phyloP scores from a whole-genome alignment of 768 basidiomycete species.

The Rhodotorula kratochvilovae region DNA sequence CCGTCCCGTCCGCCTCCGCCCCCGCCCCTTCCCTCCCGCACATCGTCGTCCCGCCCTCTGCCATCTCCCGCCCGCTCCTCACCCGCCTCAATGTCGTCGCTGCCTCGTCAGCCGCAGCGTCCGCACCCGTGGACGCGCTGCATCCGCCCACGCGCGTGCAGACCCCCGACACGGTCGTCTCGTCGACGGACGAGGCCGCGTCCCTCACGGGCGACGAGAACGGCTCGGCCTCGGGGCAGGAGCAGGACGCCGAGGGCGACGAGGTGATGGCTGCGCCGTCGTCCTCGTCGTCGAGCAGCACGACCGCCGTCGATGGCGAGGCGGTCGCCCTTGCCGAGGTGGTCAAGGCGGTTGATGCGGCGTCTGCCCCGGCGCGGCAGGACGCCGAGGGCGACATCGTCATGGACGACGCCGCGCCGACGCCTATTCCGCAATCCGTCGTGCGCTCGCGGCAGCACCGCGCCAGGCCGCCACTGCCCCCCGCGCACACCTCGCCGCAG shows the following conservation, averaged over 20 bases:
- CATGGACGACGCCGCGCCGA: conserved; percentile 34
- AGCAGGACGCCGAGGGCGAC: conserved; percentile 45
- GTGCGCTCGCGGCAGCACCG: neutral
- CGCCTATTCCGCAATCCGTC: conserved; percentile 12
- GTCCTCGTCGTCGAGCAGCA: neutral
- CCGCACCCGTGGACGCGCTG: neutral
- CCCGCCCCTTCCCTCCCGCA: neutral
- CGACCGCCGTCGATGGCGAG: neutral
- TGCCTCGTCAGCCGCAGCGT: conserved; percentile 12
- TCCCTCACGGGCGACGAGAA: conserved; percentile 35
- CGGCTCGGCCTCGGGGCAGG: conserved; percentile 68
- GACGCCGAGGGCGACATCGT: conserved; percentile 46
- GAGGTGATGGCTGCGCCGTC: conserved; percentile 17
- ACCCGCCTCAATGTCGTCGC: conserved; percentile 30
- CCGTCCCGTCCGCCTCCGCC: conserved; percentile 2
- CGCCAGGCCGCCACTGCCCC: neutral
- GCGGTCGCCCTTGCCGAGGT: conserved; percentile 29
- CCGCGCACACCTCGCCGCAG: conserved; percentile 8
- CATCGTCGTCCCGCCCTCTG: conserved; percentile 2
- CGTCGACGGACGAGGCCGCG: conserved; percentile 16
- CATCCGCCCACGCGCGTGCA: conserved; percentile 17
- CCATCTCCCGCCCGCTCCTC: conserved; percentile 18
- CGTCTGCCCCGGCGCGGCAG: conserved; percentile 48
- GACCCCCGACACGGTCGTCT: conserved; percentile 33
- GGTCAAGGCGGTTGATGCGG: conserved; percentile 27